Conservation (phyloP, 768 basidiomycete species). For the Porpolomopsis calyptriformis region DNA sequence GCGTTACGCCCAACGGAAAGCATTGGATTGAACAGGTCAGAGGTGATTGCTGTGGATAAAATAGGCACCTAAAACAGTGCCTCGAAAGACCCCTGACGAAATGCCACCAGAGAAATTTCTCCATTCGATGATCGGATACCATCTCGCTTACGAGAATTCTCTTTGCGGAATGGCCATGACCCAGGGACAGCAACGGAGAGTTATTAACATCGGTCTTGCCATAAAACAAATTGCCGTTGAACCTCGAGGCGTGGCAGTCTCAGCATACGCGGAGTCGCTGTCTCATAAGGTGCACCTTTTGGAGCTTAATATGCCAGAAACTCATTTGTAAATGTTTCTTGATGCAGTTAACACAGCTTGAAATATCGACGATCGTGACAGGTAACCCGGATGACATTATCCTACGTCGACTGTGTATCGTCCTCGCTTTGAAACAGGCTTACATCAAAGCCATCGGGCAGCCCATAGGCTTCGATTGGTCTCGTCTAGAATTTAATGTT, state of each 20-base stretch:
- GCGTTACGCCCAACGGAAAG: constrained; percentile 49
- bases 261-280: constrained; percentile 60
- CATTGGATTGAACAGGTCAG: constrained; percentile 75
- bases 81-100: constrained; percentile 39
- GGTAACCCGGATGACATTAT: constrained; percentile 51
- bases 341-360: constrained; percentile 27
- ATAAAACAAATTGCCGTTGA: constrained; percentile 58
- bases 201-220: constrained; percentile 75
- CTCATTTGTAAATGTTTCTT: not conserved
- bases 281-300: constrained; percentile 57
- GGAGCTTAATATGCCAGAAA: constrained; percentile 1
- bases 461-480: constrained; percentile 69
- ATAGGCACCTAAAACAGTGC: not conserved
- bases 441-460: constrained; percentile 82
- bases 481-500: constrained; percentile 74
- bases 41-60: constrained; percentile 1
- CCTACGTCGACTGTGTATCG: constrained; percentile 64
- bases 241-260: constrained; percentile 46
- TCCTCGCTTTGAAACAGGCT: constrained; percentile 70
- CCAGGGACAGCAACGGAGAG: constrained; percentile 63
- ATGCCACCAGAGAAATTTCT: constrained; percentile 55
- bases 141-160: constrained; percentile 56
- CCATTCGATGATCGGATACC: constrained; percentile 73
- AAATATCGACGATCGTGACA: constrained; percentile 41
- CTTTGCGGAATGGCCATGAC: constrained; percentile 81